Percentiles rank a stretch among this genome's conserved stretches.
Conservation (phyloP, 495 filamentous ascomycete species). For the Penicillium roqueforti region DNA sequence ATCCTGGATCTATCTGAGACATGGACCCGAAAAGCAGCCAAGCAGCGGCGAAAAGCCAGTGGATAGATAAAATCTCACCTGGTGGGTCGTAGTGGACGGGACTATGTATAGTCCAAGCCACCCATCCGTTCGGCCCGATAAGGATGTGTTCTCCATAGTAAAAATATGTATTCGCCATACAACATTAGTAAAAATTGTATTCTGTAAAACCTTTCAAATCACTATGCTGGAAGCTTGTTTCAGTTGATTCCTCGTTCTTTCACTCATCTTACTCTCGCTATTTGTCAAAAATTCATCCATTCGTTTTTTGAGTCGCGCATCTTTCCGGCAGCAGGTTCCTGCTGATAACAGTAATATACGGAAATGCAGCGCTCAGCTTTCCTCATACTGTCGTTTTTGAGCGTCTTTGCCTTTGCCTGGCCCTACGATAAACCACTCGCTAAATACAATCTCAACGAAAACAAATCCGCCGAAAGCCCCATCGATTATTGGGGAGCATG, state of each 20-base stretch:
- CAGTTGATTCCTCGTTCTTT: conserved; percentile 1
- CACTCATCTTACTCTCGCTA: conserved; percentile 8
- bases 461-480: conserved; percentile 27
- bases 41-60: background rate
- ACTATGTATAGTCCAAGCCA: background rate
- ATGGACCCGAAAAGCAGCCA: conserved; percentile 1
- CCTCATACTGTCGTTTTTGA: conserved; percentile 15
- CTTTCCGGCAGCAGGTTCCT: conserved; percentile 1
- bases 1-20: conserved; percentile 10
- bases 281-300: background rate
- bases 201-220: conserved; percentile 1
- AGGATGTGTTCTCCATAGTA: conserved; percentile 8
- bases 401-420: conserved; percentile 12
- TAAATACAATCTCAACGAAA: conserved; percentile 39
- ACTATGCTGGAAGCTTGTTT: background rate
- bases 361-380: conserved; percentile 15
- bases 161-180: conserved; percentile 1
- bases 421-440: conserved; percentile 18
- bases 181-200: conserved; percentile 7
- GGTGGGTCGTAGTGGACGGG: conserved; percentile 3
- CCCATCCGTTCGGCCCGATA: conserved; percentile 11
- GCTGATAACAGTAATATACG: conserved; percentile 4
- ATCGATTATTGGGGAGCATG: conserved; percentile 40
- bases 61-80: conserved; percentile 1
- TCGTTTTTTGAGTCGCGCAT: conserved; percentile 6